These are phyloP conservation scores for Cryptococcus sp. DNA, from an alignment of 1,284 basidiomycete species.

Conservation along the genomic window DNA sequence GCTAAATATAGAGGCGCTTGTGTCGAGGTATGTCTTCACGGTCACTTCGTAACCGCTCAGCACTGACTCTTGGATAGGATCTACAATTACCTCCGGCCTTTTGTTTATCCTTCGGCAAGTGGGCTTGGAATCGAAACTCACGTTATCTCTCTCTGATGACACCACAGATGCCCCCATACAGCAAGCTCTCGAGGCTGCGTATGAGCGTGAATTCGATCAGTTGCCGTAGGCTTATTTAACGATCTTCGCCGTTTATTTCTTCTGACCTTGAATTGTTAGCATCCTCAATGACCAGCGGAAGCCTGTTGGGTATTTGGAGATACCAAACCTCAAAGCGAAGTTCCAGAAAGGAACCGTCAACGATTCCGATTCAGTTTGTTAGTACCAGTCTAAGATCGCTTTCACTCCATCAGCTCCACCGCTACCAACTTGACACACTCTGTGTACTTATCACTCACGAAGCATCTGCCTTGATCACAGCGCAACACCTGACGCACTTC, in stretches of 20 bases:
- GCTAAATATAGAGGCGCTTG: background rate
- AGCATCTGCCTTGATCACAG: conserved; percentile 47
- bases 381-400: conserved; percentile 33
- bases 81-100: conserved; percentile 86
- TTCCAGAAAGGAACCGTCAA: conserved; percentile 72
- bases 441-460: background rate
- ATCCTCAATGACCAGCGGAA: conserved; percentile 70
- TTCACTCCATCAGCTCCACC: background rate
- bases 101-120: conserved; percentile 62
- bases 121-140: too few relatives aligned
- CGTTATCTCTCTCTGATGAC: too few relatives aligned
- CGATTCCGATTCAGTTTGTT: conserved; percentile 58
- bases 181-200: conserved; percentile 76
- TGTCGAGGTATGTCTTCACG: background rate
- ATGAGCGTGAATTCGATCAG: conserved; percentile 86
- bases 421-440: too few relatives aligned
- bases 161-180: conserved; percentile 62
- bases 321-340: conserved; percentile 68
- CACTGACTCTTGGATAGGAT: conserved; percentile 60
- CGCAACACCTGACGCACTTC: conserved; percentile 73
- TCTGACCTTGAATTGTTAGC: conserved; percentile 52
- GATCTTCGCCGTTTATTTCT: background rate
- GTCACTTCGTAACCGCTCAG: background rate
- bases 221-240: conserved; percentile 67
- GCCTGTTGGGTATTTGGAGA: conserved; percentile 79